Evolutionary conservation across 257 asterid species (phyloP), one percentile per base, ranked within the genome.

Genomic region (Echites panduratus): DNA sequence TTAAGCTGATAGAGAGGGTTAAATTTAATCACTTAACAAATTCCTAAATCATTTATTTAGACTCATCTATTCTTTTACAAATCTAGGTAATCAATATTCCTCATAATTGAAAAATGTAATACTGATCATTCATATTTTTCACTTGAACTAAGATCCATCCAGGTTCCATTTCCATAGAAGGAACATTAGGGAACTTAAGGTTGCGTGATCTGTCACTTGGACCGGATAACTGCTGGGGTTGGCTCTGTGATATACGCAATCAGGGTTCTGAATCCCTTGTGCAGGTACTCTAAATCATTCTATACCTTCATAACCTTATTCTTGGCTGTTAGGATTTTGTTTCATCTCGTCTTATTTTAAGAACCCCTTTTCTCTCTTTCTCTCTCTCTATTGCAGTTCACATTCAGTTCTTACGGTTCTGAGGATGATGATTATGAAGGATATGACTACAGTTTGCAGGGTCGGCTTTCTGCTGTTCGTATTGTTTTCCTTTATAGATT

Each of bases 171-270:
- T 85, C 95, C 72, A 82, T 95, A 74, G 96, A 88, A 78, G 90
- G 99, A 66, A 83, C 95, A 57, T 76, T 95, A 73, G 99, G 99
- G 77, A 95, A 95, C 88, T 83, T 95, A 75, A 87, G 98, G 88
- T 73, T 95, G 69, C 78, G 92, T 72, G 99, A 95, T 82, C 92
- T 89, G 22, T 87, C 96, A 40, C 97, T 89, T 73, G 95, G 91
- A 76, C 78, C 91, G 48, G 88, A 88, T 82, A 89, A 85, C 85
- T 79, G 86, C 78, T 95, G 99, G 99, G 93, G 97, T 50, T 92
- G 97, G 97, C 97, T 95, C 71, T 95, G 98, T 83, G 99, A 95
- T 82, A 84, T 92, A 83, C 97, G 99, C 74, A 85, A 89, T 85
- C 97, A 87, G 87, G 96, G 89, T 75, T 88, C 96, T 69, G 95